Percentiles rank a stretch among this genome's conserved stretches.
phyloP scores from a whole-genome alignment of 495 filamentous ascomycete genomes.

The Hyaloscypha variabilis region DNA sequence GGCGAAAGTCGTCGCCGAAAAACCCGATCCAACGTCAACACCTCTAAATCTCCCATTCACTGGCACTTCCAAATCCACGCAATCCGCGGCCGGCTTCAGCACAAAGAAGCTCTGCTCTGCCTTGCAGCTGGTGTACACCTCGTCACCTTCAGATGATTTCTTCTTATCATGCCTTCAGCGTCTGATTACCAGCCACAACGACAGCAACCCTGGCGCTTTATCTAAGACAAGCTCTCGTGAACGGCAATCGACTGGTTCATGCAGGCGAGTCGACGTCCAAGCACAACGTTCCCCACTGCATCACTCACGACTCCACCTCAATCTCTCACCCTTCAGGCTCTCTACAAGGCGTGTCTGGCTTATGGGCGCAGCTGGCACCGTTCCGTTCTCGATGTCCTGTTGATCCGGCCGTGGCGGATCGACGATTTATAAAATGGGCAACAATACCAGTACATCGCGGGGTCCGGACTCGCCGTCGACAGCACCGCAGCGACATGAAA shows the following conservation, averaged over 20 bases:
- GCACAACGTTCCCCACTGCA: background rate
- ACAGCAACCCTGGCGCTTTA: constrained; percentile 21
- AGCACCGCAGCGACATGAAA: constrained; percentile 24
- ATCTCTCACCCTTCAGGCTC: constrained; percentile 11
- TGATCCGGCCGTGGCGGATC: constrained; percentile 30
- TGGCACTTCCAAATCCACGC: no score
- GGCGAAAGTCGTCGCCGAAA: background rate
- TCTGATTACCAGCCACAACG: constrained; percentile 12
- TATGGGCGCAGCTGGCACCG: background rate
- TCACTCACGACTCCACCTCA: constrained; percentile 15
- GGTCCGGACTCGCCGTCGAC: constrained; percentile 28
- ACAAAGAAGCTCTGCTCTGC: background rate
- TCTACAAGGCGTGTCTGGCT: background rate
- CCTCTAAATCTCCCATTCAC: background rate
- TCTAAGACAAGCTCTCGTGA: background rate
- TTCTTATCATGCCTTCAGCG: constrained; percentile 21
- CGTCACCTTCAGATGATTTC: constrained; percentile 22
- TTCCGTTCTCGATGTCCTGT: constrained; percentile 25
- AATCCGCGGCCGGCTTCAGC: background rate
- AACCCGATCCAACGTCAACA: background rate
- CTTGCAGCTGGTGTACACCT: background rate
- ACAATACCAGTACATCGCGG: constrained; percentile 28
- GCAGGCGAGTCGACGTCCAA: background rate
- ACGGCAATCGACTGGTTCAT: background rate
- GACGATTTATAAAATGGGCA: constrained; percentile 26